Base-by-base conservation (phyloP, 2,329 filamentous ascomycete species). In the Nothophaeocryptopus gaeumannii region DNA sequence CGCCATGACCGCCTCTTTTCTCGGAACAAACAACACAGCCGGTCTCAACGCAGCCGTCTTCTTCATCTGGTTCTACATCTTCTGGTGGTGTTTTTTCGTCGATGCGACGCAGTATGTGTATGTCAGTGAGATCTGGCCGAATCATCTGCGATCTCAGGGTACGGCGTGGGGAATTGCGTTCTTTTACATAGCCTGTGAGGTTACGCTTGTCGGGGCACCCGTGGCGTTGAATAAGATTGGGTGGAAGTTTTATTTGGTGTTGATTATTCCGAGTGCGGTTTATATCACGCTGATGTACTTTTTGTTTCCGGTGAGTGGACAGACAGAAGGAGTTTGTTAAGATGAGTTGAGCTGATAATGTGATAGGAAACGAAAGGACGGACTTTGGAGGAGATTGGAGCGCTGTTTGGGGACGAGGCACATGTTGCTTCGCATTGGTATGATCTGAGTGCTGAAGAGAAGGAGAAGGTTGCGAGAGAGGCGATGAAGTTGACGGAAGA, bases 221-320 rank as follows among this genome's bases (percentile, higher is more conserved):
- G 65, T 75, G 16, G 72, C 70, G 5, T 62, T 74, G 31, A 56
- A 65, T 2, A 50, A 53, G 11, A 66, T 75, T 11, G 58, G 58
- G 2, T 74, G 72, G 73, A 72, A 69, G 55, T 74, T 72, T 49
- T 75, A 74, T 55, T 67, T 74, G 41, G 69, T 74, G 26, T 71
- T 74, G 50, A 69, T 70, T 14, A 64, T 60, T 39, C 61, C 66
- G 5, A 58, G 66, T 10, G 47, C 54, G 2, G 45, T 54, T 5
- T 58, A 58, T 51, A 58, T 62, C 29, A 44, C 51, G 1, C 45
- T 56, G 33, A 62, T 63, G 8, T 63, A 53, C 32, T 47, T 55
- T 34, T 47, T 58, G 29, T 58, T 58, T 31, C 55, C 55, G 5
- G 20, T 26, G 20, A 26, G 20, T 26, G 20, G 20, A 26, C 4